Evolutionary conservation across 2,329 filamentous ascomycete species (phyloP).

Genomic region (Xylariomycetidae sp.): DNA sequence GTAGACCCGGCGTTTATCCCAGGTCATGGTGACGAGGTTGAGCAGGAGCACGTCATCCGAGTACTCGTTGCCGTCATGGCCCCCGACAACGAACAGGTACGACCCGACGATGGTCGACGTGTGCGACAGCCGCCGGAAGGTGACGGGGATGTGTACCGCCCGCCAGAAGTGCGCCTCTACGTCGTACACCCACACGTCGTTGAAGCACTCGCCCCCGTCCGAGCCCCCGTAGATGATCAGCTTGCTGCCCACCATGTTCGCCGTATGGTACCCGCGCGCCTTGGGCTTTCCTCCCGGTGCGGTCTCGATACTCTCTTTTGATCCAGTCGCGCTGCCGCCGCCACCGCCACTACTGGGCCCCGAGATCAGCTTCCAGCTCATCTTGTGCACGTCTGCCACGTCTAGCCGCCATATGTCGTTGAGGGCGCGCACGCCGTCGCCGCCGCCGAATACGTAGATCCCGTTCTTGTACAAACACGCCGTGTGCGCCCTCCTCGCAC

Average conservation of each 20-base stretch:
- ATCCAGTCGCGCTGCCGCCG: constrained; percentile 8
- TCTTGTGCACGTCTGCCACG: constrained; percentile 60
- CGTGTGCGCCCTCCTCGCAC: constrained; percentile 61
- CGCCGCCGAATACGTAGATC: constrained; percentile 68
- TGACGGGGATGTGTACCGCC: constrained; percentile 52
- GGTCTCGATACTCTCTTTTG: constrained; percentile 11
- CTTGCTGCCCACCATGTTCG: constrained; percentile 69
- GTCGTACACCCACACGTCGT: constrained; percentile 70
- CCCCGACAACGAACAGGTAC: constrained; percentile 66
- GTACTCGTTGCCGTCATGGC: constrained; percentile 67
- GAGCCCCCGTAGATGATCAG: constrained; percentile 68
- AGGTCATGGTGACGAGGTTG: constrained; percentile 70
- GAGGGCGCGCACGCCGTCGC: constrained; percentile 64
- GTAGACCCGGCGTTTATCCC: constrained; percentile 63
- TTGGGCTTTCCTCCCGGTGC: constrained; percentile 42
- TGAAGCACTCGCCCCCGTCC: constrained; percentile 67
- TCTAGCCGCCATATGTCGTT: constrained; percentile 72
- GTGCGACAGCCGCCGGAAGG: constrained; percentile 62
- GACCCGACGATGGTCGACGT: constrained; percentile 66
- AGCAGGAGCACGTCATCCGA: constrained; percentile 64
- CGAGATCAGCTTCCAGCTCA: constrained; percentile 65
- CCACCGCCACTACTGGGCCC: constrained; percentile 21
- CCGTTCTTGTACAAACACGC: constrained; percentile 69
- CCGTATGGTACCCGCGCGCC: constrained; percentile 65
- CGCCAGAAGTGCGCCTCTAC: constrained; percentile 59